These are phyloP conservation scores for Aspergillus glaucus DNA, from an alignment of 2,329 filamentous ascomycete species.

Conservation along the genomic window DNA sequence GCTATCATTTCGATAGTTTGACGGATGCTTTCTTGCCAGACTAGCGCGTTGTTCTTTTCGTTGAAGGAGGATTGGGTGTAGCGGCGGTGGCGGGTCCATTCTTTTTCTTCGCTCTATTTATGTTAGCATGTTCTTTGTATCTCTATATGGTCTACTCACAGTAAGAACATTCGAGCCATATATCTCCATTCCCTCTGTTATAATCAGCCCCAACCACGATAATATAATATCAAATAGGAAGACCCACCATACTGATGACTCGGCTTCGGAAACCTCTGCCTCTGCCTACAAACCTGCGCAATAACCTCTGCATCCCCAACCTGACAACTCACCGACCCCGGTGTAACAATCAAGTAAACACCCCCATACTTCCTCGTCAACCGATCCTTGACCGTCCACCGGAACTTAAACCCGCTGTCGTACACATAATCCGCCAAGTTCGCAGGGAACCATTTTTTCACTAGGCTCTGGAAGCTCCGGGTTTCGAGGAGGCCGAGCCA, in stretches of 20 bases:
- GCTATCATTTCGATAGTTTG: slow-evolving; percentile 29
- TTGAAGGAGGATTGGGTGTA: slow-evolving; percentile 40
- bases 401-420: slow-evolving; percentile 3
- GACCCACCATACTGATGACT: slow-evolving; percentile 9
- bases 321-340: slow-evolving; percentile 5
- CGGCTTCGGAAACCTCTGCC: slow-evolving; percentile 12
- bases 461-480: slow-evolving; percentile 2
- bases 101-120: slow-evolving; percentile 21
- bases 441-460: slow-evolving; percentile 7
- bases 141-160: slow-evolving; percentile 8
- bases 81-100: slow-evolving; percentile 41
- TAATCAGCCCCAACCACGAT: not conserved
- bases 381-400: slow-evolving; percentile 12
- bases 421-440: slow-evolving; percentile 9
- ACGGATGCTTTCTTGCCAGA: slow-evolving; percentile 32
- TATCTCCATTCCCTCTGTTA: slow-evolving; percentile 16
- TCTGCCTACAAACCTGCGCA: slow-evolving; percentile 9
- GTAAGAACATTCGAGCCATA: slow-evolving; percentile 30
- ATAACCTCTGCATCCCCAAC: slow-evolving; percentile 13
- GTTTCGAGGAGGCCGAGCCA: not conserved
- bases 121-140: not conserved
- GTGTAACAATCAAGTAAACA: slow-evolving; percentile 10
- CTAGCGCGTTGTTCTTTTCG: slow-evolving; percentile 35
- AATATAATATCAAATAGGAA: not conserved
- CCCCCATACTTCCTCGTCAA: slow-evolving; percentile 7